Evolutionary conservation across 345 rosid genomes (phyloP), one percentile per base, ranked within the genome.

Genomic region (Euphorbia lathyris): DNA sequence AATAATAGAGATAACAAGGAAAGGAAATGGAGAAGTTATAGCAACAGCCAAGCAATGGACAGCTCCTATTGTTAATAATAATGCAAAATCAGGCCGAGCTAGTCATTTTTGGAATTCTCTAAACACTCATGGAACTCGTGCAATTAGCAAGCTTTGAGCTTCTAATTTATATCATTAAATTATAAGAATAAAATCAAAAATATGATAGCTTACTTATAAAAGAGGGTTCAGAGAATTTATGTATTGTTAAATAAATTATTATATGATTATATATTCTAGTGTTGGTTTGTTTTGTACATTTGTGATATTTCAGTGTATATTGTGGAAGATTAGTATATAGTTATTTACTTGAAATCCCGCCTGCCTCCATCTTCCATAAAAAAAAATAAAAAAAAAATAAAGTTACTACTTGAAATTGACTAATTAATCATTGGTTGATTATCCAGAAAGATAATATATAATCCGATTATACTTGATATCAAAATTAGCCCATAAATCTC

Each of bases 41-140:
- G 94, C 92, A 48, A 43, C 79, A 43, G 93, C 81, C 20, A 89
- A 82, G 52, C 80, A 83, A 51, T 84, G 93, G 93, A 81, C 78
- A 82, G 76, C 86, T 59, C 67, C 83, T 17, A 19, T 50, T 45
- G 4, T 17, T 40, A 43, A 67, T 20, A 11, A 22, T 48, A 71
- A 69, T 50, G 7, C 48, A 34, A 34, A 2, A 3, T 34, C 38
- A 42, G 70, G 45, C 2, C 26, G 36, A 23, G 58, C 52, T 11
- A 83, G 88, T 57, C 1, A 25, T 10, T 27, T 57, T 3, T 57
- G 60, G 34, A 57, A 10, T 5, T 12, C 34, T 57, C 1, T 57
- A 25, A 57, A 57, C 30, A 57, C 25, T 25, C 27, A 57, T 25
- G 5, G 1, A 1, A 57, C 5, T 27, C 60, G 30, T 11, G 5